Evolutionary conservation across 305 asterid species (phyloP), one percentile per base, ranked within the genome.

Genomic region (Ilex paraguariensis): DNA sequence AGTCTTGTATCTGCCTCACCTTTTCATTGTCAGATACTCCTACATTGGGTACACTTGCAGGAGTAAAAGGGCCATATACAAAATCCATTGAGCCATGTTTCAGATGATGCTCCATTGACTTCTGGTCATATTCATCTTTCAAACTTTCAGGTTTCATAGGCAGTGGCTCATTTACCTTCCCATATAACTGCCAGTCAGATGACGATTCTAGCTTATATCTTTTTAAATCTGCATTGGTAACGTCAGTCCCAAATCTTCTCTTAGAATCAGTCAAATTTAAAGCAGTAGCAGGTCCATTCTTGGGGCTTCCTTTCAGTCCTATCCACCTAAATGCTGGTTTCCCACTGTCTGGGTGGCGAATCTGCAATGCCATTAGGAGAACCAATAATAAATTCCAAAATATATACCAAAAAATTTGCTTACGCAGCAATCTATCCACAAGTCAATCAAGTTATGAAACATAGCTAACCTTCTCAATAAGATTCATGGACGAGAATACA

Each of bases 291-390:
- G 76, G 61, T 65, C 69, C 81, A 46, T 42, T 46, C 54, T 44
- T 69, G 45, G 51, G 49, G 55, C 61, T 70, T 71, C 49, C 77
- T 57, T 56, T 78, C 49, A 61, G 62, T 46, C 84, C 88, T 49
- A 70, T 68, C 95, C 95, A 87, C 79, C 77, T 80, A 69, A 80
- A 82, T 70, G 84, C 89, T 57, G 91, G 84, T 73, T 82, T 87
- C 63, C 91, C 86, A 69, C 55, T 81, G 65, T 60, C 83, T 10
- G 86, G 82, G 67, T 81, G 80, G 7, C 86, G 87, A 36, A 58
- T 57, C 95, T 84, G 61, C 65, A 64, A 62, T 66, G 30, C 59
- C 33, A 31, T 62, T 36, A 54, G 32, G 56, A 68, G 58, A 31
- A 44, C 68, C 50, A 57, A 21, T n/a, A 21, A 21, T 53, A 6